Conservation (phyloP, 495 filamentous ascomycete species). For the Pyrenopolyporus hunteri region DNA sequence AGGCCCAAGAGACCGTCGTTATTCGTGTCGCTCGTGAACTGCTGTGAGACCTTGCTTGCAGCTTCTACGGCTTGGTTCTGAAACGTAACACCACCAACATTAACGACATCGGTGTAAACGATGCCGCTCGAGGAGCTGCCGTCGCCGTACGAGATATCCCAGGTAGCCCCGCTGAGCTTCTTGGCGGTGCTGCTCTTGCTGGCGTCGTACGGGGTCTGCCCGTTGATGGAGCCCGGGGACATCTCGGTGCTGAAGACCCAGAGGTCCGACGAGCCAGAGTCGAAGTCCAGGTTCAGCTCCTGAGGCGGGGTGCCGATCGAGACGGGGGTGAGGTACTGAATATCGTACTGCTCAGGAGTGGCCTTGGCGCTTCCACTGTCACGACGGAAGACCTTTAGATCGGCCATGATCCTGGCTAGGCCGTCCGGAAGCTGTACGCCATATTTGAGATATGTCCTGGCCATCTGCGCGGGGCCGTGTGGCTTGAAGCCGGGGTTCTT, state of each 20-base stretch:
- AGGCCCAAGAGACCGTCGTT: conserved; percentile 76
- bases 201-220: conserved; percentile 60
- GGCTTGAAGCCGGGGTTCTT: conserved; percentile 48
- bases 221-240: conserved; percentile 54
- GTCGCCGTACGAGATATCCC: conserved; percentile 75
- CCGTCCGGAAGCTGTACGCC: conserved; percentile 47
- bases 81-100: conserved; percentile 66
- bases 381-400: conserved; percentile 35
- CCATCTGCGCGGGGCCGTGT: conserved; percentile 60
- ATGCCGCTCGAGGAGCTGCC: conserved; percentile 65
- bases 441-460: conserved; percentile 64
- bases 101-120: conserved; percentile 73
- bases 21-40: conserved; percentile 63
- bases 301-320: conserved; percentile 59
- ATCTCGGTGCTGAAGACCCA: conserved; percentile 51
- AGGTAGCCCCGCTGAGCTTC: conserved; percentile 58
- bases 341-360: conserved; percentile 61
- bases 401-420: conserved; percentile 43
- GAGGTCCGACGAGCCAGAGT: conserved; percentile 76
- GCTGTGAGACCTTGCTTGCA: conserved; percentile 62
- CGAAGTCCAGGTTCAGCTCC: conserved; percentile 67
- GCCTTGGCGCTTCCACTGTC: conserved; percentile 58
- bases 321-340: conserved; percentile 69
- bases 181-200: conserved; percentile 50
- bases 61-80: conserved; percentile 70